A percentile compares a stretch with the other conserved stretches of the same genome.
Conservation (phyloP, 108 stramenopile genomes). For the Nannochloropsis salina region DNA sequence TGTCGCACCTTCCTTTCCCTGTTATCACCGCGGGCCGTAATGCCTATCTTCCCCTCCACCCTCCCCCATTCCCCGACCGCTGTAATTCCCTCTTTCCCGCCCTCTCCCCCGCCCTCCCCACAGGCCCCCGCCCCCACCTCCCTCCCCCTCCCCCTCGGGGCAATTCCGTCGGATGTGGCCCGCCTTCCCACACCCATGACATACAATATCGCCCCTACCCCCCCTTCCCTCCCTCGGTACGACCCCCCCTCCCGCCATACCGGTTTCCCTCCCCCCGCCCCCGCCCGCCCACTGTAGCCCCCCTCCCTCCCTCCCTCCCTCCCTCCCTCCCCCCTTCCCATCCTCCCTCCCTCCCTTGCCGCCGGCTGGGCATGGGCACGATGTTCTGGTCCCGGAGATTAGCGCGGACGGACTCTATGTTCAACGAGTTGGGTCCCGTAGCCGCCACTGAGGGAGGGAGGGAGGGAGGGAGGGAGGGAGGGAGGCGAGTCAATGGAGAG, state of each 20-base stretch:
- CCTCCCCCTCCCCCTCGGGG: neutral
- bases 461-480: neutral
- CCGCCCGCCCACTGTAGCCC: constrained; percentile 21
- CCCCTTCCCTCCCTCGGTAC: neutral
- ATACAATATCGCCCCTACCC: constrained; percentile 4
- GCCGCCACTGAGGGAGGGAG: neutral
- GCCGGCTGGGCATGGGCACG: neutral
- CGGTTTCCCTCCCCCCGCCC: constrained; percentile 22
- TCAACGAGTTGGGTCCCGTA: neutral
- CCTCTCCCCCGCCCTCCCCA: neutral
- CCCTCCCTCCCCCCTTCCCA: neutral
- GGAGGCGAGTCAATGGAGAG: neutral
- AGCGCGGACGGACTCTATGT: neutral
- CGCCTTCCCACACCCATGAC: constrained; percentile 27
- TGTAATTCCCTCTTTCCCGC: neutral
- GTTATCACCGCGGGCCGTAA: neutral
- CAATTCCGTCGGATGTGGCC: constrained; percentile 21
- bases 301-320: neutral
- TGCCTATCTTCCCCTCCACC: neutral
- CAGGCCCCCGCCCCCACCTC: neutral
- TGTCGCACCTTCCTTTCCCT: neutral
- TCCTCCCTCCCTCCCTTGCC: constrained; percentile 5
- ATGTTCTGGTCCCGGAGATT: neutral
- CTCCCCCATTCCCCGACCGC: neutral
- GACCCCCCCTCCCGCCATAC: constrained; percentile 16